A percentile compares a stretch with the other conserved stretches of the same genome.
Conservation (phyloP, 1,139 yeast genomes). For the Pichia sp. region DNA sequence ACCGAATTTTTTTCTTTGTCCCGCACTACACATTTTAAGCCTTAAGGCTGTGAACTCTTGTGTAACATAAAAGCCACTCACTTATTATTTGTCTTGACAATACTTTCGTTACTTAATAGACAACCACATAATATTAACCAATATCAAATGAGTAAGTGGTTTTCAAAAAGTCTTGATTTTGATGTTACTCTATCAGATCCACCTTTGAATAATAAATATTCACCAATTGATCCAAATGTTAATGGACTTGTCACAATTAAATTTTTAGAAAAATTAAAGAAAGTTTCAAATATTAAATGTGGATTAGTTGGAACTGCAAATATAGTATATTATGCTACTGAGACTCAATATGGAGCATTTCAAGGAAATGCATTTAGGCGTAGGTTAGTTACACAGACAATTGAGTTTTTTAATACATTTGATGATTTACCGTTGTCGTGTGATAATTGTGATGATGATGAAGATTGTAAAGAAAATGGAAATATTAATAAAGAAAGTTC, state of each 20-base stretch:
- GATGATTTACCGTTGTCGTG: slow-evolving; percentile 2
- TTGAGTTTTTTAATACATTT: slow-evolving; percentile 3
- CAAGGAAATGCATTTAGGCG: neutral
- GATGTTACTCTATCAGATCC: neutral
- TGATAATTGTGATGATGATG: neutral
- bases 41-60: no score
- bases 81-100: no score
- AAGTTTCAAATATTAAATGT: slow-evolving; percentile 5
- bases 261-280: slow-evolving; percentile 4
- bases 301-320: slow-evolving; percentile 8
- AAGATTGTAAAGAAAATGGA: neutral
- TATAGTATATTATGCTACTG: slow-evolving; percentile 2
- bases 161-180: neutral
- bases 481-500: neutral
- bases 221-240: slow-evolving; percentile 6
- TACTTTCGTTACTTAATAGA: no score
- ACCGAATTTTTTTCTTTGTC: no score
- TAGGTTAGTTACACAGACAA: neutral
- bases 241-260: slow-evolving; percentile 1
- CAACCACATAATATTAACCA: neutral
- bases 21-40: no score
- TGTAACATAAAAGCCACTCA: no score
- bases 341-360: neutral
- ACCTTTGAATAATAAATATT: slow-evolving; percentile 8
- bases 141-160: slow-evolving; percentile 9